A percentile compares a stretch with the other conserved stretches of the same genome.
phyloP scores from a whole-genome alignment of 176 grass and related monocot genomes.

The Carex kokanica region DNA sequence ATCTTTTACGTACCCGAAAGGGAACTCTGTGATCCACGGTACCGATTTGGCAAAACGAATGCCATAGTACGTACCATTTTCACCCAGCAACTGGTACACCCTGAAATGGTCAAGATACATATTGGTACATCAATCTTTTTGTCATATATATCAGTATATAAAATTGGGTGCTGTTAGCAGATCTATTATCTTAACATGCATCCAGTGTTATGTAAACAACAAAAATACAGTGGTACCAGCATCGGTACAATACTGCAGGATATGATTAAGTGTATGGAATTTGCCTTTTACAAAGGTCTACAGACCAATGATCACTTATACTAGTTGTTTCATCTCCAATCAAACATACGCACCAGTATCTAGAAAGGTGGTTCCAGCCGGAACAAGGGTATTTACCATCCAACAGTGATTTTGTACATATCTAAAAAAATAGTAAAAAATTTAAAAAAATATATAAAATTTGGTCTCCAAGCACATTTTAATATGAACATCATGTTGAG shows the following conservation, averaged over 20 bases:
- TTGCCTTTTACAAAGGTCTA: not conserved
- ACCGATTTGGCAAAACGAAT: constrained; percentile 64
- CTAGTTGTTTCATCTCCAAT: not conserved
- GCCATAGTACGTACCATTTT: constrained; percentile 84
- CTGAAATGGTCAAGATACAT: constrained; percentile 31
- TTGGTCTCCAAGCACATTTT: too few species aligned
- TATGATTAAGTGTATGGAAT: not conserved
- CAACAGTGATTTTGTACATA: too few species aligned
- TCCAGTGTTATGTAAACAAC: not conserved
- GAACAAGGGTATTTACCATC: not conserved
- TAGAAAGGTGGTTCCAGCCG: not conserved
- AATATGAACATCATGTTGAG: too few species aligned
- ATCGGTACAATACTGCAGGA: not conserved
- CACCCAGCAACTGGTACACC: constrained; percentile 88
- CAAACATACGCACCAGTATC: not conserved
- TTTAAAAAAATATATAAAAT: too few species aligned
- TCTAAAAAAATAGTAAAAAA: too few species aligned
- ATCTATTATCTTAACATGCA: not conserved
- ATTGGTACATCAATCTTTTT: not conserved
- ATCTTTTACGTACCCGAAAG: constrained; percentile 87
- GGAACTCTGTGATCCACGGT: constrained; percentile 77
- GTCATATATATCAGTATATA: too few species aligned
- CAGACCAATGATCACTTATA: not conserved
- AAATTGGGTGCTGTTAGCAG: not conserved
- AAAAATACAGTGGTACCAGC: not conserved